Percentiles rank a stretch among this genome's conserved stretches.
Evolutionary conservation across 306 rosid species (phyloP).

Genomic region (Lathyrus tuberosus): DNA sequence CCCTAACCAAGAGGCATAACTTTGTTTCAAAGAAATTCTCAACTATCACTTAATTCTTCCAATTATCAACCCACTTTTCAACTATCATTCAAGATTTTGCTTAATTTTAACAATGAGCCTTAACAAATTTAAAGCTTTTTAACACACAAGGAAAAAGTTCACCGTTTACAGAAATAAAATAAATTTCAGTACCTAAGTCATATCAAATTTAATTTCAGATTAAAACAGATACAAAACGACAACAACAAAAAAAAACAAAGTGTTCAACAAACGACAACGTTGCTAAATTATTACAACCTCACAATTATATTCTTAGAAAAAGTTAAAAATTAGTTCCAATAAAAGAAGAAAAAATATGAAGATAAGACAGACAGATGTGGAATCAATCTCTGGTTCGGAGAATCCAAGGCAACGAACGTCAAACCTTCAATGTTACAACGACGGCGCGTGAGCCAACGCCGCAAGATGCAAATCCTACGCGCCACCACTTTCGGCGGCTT

Average conservation of each 20-base stretch:
- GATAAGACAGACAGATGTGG: background rate
- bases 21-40: too few species aligned
- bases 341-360: background rate
- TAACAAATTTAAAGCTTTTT: too few species aligned
- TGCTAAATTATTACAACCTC: background rate
- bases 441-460: conserved; percentile 32
- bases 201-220: background rate
- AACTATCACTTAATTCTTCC: too few species aligned
- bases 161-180: too few species aligned
- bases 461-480: background rate
- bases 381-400: background rate
- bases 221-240: background rate
- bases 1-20: too few species aligned
- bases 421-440: background rate
- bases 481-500: conserved; percentile 45
- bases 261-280: background rate
- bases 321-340: background rate
- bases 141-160: too few species aligned
- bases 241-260: background rate
- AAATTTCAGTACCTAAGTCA: too few species aligned
- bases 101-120: too few species aligned
- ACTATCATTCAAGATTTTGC: too few species aligned
- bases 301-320: background rate
- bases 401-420: background rate
- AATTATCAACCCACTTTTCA: too few species aligned